Conservation (phyloP, 345 rosid species). For the Arabidopsis arenosa region DNA sequence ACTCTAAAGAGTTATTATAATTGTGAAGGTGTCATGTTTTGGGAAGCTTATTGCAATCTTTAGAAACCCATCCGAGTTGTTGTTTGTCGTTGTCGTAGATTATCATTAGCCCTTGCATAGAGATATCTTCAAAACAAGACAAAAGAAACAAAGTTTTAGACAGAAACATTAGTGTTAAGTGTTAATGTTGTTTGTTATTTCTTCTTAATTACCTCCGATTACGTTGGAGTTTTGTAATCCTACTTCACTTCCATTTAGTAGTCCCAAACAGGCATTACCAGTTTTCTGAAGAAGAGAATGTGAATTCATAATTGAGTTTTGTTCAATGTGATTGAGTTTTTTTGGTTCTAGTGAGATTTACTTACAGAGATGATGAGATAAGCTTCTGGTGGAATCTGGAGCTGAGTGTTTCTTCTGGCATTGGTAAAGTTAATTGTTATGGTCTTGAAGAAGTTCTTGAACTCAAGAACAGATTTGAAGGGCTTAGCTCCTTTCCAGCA, state of each 20-base stretch:
- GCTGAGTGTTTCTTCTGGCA: slow-evolving; percentile 49
- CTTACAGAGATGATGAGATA: slow-evolving; percentile 76
- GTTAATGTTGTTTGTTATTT: background rate
- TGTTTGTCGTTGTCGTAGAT: slow-evolving; percentile 71
- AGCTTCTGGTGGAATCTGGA: slow-evolving; percentile 65
- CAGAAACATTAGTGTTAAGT: background rate
- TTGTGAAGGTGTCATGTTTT: slow-evolving; percentile 45
- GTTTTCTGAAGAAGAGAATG: slow-evolving; percentile 47
- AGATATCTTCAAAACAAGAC: slow-evolving; percentile 49
- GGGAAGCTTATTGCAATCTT: slow-evolving; percentile 61
- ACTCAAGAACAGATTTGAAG: slow-evolving; percentile 55
- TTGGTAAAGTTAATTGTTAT: slow-evolving; percentile 51
- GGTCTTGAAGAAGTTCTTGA: slow-evolving; percentile 64
- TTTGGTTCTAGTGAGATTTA: no score
- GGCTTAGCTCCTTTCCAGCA: slow-evolving; percentile 87
- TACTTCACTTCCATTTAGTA: slow-evolving; percentile 62
- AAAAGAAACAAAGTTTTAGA: background rate
- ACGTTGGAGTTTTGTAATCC: slow-evolving; percentile 57
- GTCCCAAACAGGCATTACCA: slow-evolving; percentile 81
- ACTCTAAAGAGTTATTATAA: no score
- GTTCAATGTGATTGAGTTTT: no score
- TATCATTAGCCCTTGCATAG: slow-evolving; percentile 64
- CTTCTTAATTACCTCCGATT: slow-evolving; percentile 60
- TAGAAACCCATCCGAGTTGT: slow-evolving; percentile 71
- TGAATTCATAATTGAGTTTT: no score